Percentiles rank a stretch among this genome's conserved stretches.
These are phyloP conservation scores for Zygosaccharomyces sapae DNA, from an alignment of 1,139 yeast genomes.

Conservation along the genomic window DNA sequence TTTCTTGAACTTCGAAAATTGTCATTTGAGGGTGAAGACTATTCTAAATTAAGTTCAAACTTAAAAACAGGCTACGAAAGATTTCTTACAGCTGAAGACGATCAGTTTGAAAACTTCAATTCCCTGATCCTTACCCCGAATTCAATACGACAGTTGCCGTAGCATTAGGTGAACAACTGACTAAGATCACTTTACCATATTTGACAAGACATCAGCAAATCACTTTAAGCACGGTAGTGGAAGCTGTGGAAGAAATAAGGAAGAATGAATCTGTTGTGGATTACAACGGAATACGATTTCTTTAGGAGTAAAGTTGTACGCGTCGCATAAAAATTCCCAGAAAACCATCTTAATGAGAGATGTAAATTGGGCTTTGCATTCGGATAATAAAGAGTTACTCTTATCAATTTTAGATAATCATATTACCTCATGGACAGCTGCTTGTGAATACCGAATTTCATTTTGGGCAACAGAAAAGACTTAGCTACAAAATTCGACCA, in stretches of 20 bases:
- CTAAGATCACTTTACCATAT: slow-evolving; percentile 66
- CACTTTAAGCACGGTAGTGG: slow-evolving; percentile 67
- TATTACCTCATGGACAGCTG: slow-evolving; percentile 56
- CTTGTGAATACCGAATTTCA: slow-evolving; percentile 59
- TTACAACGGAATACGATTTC: slow-evolving; percentile 65
- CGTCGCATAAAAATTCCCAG: slow-evolving; percentile 48
- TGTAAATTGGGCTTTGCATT: slow-evolving; percentile 80
- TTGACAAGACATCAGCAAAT: slow-evolving; percentile 89
- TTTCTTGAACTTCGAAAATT: slow-evolving; percentile 50
- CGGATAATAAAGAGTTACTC: slow-evolving; percentile 69
- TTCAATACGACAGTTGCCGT: slow-evolving; percentile 48
- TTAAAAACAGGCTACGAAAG: slow-evolving; percentile 38
- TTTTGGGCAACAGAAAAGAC: slow-evolving; percentile 65
- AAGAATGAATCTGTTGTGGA: slow-evolving; percentile 53
- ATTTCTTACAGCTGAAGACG: slow-evolving; percentile 28
- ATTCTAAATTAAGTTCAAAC: slow-evolving; percentile 38
- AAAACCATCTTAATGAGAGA: slow-evolving; percentile 69
- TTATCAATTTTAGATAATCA: slow-evolving; percentile 53
- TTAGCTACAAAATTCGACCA: slow-evolving; percentile 56
- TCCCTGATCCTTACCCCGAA: slow-evolving; percentile 41
- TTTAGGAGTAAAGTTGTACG: slow-evolving; percentile 70
- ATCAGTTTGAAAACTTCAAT: slow-evolving; percentile 24
- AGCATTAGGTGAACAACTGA: slow-evolving; percentile 55
- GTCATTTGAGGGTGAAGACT: slow-evolving; percentile 41
- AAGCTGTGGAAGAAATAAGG: slow-evolving; percentile 55